Percentiles rank a stretch among this genome's conserved stretches.
These are phyloP conservation scores for Dryadomyces quercivorus DNA, from an alignment of 2,329 filamentous ascomycete genomes.

Conservation along the genomic window DNA sequence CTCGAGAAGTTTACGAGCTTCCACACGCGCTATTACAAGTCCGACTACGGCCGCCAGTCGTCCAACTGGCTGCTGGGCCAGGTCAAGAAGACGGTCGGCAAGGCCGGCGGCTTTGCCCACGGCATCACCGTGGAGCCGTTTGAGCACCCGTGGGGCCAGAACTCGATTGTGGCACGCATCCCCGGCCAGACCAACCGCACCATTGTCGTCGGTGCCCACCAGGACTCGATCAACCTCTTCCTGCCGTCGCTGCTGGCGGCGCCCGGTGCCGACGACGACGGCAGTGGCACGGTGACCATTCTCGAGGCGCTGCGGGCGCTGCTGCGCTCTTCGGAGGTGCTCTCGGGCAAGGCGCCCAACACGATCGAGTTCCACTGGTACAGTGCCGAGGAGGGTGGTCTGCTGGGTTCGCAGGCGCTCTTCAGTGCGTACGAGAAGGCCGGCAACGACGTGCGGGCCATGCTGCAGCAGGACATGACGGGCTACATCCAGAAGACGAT, in stretches of 20 bases:
- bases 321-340: constrained; percentile 57
- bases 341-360: constrained; percentile 62
- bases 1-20: constrained; percentile 69
- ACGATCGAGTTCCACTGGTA: constrained; percentile 98
- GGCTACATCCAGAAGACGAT: constrained; percentile 75
- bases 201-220: constrained; percentile 80
- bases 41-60: constrained; percentile 66
- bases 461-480: constrained; percentile 98
- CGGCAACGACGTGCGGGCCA: constrained; percentile 72
- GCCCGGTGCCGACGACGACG: constrained; percentile 92
- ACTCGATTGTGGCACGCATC: constrained; percentile 82
- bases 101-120: constrained; percentile 54
- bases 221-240: constrained; percentile 91
- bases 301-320: constrained; percentile 80
- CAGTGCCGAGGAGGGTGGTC: constrained; percentile 76
- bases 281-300: constrained; percentile 86
- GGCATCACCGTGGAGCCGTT: constrained; percentile 64
- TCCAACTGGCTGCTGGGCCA: constrained; percentile 75
- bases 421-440: constrained; percentile 69
- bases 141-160: constrained; percentile 75
- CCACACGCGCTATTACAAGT: constrained; percentile 71
- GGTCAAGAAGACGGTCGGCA: constrained; percentile 58
- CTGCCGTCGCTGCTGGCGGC: constrained; percentile 72
- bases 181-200: constrained; percentile 77
- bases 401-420: constrained; percentile 81